Base-by-base conservation (phyloP, 2,329 filamentous ascomycete genomes). In the Sporothrix sp. region DNA sequence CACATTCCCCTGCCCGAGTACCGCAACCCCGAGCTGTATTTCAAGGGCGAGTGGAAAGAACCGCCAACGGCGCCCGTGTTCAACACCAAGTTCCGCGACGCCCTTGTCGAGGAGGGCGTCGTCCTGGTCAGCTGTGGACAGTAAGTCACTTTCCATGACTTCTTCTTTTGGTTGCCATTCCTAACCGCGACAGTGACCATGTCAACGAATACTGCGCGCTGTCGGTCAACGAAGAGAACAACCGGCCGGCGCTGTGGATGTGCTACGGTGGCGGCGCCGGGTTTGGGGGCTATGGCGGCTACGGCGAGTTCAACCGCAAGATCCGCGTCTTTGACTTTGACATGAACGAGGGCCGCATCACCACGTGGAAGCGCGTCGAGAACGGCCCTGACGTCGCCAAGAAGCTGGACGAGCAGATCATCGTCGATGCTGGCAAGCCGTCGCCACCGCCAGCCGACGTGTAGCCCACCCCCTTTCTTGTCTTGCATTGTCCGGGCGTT, bases 1-100 rank as follows among this genome's bases (percentile, higher is more conserved):
- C 93, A 98, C 64, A 98, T 98, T 51, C 93, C 93, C 0, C 71
- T 98, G 3, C 90, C 93, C 0, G 93, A 98, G 65, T 96, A 96
- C 62, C 74, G 77, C 35, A 76, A 82, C 45, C 63, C 68, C 1
- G 71, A 77, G 2, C 78, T 84, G 30, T 71, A 70, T 2, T 70
- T 72, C 42, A 77, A 84, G 16, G 93, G 93, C 9, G 72, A 80
- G 23, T 93, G 83, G 81, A 81, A 78, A 49, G 93, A 98, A 65
- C 75, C 80, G 16, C 85, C 93, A 13, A 97, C 91, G 1, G 91
- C 93, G 0, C 93, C 93, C 0, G 74, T 73, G 0, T 95, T 85
- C 66, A 98, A 98, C 65, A 87, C 87, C 10, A 84, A 87, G n/a
- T 97, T 98, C 71, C 85, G 84, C 56, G 84, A 95, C 62, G 91